Evolutionary conservation across 768 basidiomycete genomes (phyloP).

Genomic region (Collybia sordida): DNA sequence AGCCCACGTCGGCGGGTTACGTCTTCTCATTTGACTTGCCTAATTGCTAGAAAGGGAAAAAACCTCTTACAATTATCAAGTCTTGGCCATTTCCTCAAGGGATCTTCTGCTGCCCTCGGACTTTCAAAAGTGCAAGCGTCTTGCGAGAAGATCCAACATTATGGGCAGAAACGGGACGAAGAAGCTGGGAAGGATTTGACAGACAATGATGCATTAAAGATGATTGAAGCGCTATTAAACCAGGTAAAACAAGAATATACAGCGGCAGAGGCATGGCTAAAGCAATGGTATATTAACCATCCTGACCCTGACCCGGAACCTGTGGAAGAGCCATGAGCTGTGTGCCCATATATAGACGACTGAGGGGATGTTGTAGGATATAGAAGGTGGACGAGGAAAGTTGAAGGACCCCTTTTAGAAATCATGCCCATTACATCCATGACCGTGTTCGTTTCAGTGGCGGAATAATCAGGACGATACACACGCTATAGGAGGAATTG

Average conservation of each 20-base stretch:
- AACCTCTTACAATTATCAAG: slow-evolving; percentile 67
- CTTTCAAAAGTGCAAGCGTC: slow-evolving; percentile 76
- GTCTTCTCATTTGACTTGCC: not conserved
- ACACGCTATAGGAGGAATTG: no score
- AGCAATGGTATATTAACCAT: slow-evolving; percentile 37
- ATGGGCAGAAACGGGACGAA: slow-evolving; percentile 69
- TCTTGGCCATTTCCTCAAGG: slow-evolving; percentile 94
- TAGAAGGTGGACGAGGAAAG: no score
- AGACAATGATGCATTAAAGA: slow-evolving; percentile 49
- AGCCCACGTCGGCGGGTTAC: slow-evolving; percentile 1
- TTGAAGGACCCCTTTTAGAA: no score
- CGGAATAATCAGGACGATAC: no score
- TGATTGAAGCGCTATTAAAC: slow-evolving; percentile 55
- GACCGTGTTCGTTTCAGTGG: no score
- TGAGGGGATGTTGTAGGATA: no score
- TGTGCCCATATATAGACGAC: no score
- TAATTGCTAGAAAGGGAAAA: slow-evolving; percentile 43
- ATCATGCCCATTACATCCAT: no score
- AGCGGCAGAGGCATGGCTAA: slow-evolving; percentile 68
- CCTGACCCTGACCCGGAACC: slow-evolving; percentile 1
- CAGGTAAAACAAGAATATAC: slow-evolving; percentile 68
- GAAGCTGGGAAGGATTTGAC: slow-evolving; percentile 40
- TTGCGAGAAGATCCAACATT: slow-evolving; percentile 92
- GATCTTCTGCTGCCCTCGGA: slow-evolving; percentile 93
- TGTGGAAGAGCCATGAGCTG: no score